Conservation (phyloP, 202 grass and related monocot species). For the Setaria viridis region DNA sequence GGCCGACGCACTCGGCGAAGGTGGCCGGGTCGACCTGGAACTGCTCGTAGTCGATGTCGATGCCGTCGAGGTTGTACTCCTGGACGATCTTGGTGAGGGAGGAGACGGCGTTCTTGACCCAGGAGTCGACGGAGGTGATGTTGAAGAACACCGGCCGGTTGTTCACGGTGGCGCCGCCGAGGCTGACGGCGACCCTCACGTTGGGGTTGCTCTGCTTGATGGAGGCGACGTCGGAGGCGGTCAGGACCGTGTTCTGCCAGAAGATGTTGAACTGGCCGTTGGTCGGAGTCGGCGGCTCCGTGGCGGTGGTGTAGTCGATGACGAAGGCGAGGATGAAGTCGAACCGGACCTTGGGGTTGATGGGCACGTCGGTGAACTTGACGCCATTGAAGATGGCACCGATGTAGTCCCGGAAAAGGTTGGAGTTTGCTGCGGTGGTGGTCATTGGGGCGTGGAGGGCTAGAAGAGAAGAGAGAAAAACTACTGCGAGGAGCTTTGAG, state of each 20-base stretch:
- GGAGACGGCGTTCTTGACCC: conserved; percentile 69
- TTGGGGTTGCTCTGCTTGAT: conserved; percentile 65
- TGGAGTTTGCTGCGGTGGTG: conserved; percentile 54
- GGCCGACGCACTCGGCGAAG: conserved; percentile 73
- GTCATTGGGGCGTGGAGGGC: conserved; percentile 26
- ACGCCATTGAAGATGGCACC: conserved; percentile 67
- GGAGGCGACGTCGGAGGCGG: conserved; percentile 43
- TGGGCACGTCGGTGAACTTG: conserved; percentile 72
- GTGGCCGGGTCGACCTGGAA: conserved; percentile 58
- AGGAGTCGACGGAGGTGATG: conserved; percentile 61
- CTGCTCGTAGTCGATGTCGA: conserved; percentile 82
- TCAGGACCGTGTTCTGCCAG: conserved; percentile 60
- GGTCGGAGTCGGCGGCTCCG: conserved; percentile 52
- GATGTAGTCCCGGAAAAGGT: conserved; percentile 77
- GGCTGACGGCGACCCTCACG: conserved; percentile 68
- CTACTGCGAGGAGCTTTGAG: conserved; percentile 48
- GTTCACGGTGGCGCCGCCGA: conserved; percentile 68
- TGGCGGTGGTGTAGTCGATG: conserved; percentile 71
- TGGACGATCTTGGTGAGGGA: conserved; percentile 54
- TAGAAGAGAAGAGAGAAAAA: conserved; percentile 10
- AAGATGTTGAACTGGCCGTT: conserved; percentile 69
- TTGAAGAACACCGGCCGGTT: conserved; percentile 54
- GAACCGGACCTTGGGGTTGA: conserved; percentile 50
- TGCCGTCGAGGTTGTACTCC: conserved; percentile 60
- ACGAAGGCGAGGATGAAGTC: conserved; percentile 67